phyloP scores from a whole-genome alignment of 1,284 basidiomycete species.

The Meripilus lineatus region DNA sequence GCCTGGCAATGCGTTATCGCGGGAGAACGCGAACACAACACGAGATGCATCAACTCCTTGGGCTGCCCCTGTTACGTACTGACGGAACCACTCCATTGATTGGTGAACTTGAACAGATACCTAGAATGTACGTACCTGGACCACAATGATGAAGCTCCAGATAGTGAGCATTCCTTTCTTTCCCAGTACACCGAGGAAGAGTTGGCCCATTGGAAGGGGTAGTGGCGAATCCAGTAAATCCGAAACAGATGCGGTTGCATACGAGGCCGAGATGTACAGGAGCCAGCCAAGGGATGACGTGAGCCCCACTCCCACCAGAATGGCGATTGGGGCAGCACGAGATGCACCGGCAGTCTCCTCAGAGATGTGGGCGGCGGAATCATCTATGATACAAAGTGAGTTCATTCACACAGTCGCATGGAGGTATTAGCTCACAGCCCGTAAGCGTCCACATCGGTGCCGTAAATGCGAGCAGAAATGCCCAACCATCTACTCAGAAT shows the following conservation, averaged over 20 bases:
- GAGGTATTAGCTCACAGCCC: conserved; percentile 45
- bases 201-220: conserved; percentile 67
- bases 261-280: conserved; percentile 58
- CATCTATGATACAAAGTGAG: conserved; percentile 38
- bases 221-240: conserved; percentile 46
- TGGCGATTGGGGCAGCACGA: conserved; percentile 70
- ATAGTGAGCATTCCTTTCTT: conserved; percentile 66
- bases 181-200: conserved; percentile 61
- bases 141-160: conserved; percentile 67
- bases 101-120: background rate
- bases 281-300: conserved; percentile 64
- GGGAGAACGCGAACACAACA: conserved; percentile 68
- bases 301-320: conserved; percentile 58
- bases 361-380: conserved; percentile 74
- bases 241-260: conserved; percentile 52
- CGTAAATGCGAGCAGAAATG: conserved; percentile 67
- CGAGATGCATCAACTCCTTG: conserved; percentile 72
- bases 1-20: conserved; percentile 69
- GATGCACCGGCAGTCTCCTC: conserved; percentile 70
- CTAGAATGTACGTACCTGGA: conserved; percentile 42
- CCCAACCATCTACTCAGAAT: conserved; percentile 65
- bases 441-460: conserved; percentile 77
- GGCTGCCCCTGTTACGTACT: conserved; percentile 73
- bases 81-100: background rate
- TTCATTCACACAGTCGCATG: background rate